These are phyloP conservation scores for Rhytidiadelphus loreus DNA, from an alignment of 225 moss, liverwort and hornwort species.

Conservation along the genomic window DNA sequence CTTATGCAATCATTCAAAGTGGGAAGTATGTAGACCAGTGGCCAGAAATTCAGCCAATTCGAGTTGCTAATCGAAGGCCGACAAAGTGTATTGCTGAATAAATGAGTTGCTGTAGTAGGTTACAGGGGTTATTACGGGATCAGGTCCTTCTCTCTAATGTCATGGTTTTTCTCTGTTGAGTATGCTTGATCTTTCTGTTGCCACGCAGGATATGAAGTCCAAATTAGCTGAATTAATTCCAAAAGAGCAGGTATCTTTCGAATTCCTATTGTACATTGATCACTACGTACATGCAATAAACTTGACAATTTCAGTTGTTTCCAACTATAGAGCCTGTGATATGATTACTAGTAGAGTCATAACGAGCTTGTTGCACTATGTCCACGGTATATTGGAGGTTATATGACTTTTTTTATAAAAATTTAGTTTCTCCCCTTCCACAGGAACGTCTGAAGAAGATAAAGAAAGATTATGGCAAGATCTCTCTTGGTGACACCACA, in stretches of 20 bases:
- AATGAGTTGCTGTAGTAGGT: background rate
- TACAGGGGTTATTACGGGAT: background rate
- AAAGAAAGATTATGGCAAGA: conserved; percentile 36
- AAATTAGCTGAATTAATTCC: conserved; percentile 35
- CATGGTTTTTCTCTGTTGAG: background rate
- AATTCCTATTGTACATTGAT: background rate
- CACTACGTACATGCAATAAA: background rate
- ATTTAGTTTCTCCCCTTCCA: background rate
- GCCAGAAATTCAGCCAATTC: background rate
- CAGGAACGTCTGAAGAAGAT: conserved; percentile 42
- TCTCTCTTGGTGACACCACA: conserved; percentile 44
- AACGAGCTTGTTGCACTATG: background rate
- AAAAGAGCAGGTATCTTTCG: conserved; percentile 18
- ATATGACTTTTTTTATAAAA: background rate
- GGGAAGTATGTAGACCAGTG: background rate
- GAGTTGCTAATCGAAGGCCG: background rate
- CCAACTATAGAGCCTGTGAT: background rate
- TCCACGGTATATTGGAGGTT: background rate
- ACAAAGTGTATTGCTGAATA: too few relatives aligned
- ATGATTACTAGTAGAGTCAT: background rate
- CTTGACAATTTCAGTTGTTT: background rate
- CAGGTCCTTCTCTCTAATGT: background rate
- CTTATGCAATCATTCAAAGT: background rate
- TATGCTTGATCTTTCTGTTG: background rate
- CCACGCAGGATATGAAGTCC: conserved; percentile 35